Conservation (phyloP, 2,329 filamentous ascomycete species). For the Septoria petroselini region DNA sequence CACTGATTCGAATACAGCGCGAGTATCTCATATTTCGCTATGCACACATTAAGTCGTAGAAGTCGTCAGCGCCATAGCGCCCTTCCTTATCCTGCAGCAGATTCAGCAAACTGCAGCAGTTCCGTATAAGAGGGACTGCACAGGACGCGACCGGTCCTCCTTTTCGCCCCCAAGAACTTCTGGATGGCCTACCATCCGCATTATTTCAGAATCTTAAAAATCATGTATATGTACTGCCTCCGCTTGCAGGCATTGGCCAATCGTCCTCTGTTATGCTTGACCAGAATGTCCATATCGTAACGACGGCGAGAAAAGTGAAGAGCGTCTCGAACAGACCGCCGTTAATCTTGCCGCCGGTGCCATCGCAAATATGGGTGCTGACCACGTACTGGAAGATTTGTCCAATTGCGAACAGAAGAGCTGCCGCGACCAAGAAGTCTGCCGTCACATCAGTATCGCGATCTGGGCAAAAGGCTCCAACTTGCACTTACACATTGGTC, state of each 20-base stretch:
- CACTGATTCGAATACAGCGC: slow-evolving; percentile 1
- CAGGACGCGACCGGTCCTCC: slow-evolving; percentile 3
- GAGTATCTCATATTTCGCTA: slow-evolving; percentile 27
- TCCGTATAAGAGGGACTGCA: slow-evolving; percentile 6
- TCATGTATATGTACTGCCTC: slow-evolving; percentile 42
- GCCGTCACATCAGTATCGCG: slow-evolving; percentile 16
- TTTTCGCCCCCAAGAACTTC: neutral
- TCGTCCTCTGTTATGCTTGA: slow-evolving; percentile 98
- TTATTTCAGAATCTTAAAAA: slow-evolving; percentile 3
- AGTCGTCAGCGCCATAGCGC: slow-evolving; percentile 14
- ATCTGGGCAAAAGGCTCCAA: neutral
- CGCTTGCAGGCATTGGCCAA: slow-evolving; percentile 66
- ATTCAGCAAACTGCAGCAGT: slow-evolving; percentile 6
- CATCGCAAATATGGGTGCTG: slow-evolving; percentile 84
- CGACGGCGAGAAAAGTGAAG: slow-evolving; percentile 81
- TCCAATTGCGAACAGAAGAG: slow-evolving; percentile 80
- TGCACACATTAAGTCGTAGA: slow-evolving; percentile 26
- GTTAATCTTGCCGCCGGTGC: slow-evolving; percentile 81
- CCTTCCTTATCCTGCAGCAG: slow-evolving; percentile 18
- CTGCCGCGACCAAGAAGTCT: slow-evolving; percentile 73
- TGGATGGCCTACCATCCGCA: slow-evolving; percentile 9
- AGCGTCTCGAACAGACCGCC: slow-evolving; percentile 89
- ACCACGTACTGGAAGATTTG: slow-evolving; percentile 96
- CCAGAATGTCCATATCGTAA: slow-evolving; percentile 92
- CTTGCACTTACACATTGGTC: slow-evolving; percentile 70